These are phyloP conservation scores for Metschnikowia baotianmanensis DNA, from an alignment of 805 yeast species.

Conservation along the genomic window DNA sequence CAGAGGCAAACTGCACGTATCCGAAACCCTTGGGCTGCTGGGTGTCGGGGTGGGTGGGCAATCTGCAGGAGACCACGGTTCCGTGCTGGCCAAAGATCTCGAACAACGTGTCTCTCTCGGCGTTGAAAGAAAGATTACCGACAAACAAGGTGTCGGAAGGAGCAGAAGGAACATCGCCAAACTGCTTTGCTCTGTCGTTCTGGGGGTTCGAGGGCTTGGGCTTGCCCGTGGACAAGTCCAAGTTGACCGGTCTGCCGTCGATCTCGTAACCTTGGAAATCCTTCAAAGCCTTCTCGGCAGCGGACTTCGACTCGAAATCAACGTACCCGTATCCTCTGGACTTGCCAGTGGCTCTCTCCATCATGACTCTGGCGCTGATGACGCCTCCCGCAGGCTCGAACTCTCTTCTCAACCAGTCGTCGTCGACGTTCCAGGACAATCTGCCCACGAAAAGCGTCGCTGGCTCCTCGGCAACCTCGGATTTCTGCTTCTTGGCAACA, in stretches of 20 bases:
- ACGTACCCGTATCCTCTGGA: slow-evolving; percentile 98
- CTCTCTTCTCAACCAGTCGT: slow-evolving; percentile 86
- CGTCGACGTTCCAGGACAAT: slow-evolving; percentile 95
- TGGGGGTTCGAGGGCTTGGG: slow-evolving; percentile 57
- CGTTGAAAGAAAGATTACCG: slow-evolving; percentile 93
- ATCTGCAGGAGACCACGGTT: slow-evolving; percentile 80
- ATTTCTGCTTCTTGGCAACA: slow-evolving; percentile 54
- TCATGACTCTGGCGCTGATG: slow-evolving; percentile 83
- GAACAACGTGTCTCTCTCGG: slow-evolving; percentile 75
- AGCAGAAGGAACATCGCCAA: slow-evolving; percentile 84
- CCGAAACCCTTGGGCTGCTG: slow-evolving; percentile 99
- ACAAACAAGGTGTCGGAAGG: slow-evolving; percentile 96
- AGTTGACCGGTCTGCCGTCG: slow-evolving; percentile 94
- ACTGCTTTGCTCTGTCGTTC: slow-evolving; percentile 80
- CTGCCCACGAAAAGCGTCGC: slow-evolving; percentile 95
- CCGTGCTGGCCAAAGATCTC: slow-evolving; percentile 76
- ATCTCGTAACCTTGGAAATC: slow-evolving; percentile 91
- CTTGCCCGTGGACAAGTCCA: slow-evolving; percentile 86
- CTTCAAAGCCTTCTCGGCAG: slow-evolving; percentile 82
- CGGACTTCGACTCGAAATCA: slow-evolving; percentile 75
- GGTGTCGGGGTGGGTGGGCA: slow-evolving; percentile 98
- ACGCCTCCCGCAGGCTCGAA: slow-evolving; percentile 84
- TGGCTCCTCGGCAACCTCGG: slow-evolving; percentile 51
- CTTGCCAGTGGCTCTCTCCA: slow-evolving; percentile 88
- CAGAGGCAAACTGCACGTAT: slow-evolving; percentile 83